Conservation (phyloP, 495 filamentous ascomycete species). For the Hypoxylon cercidicola region DNA sequence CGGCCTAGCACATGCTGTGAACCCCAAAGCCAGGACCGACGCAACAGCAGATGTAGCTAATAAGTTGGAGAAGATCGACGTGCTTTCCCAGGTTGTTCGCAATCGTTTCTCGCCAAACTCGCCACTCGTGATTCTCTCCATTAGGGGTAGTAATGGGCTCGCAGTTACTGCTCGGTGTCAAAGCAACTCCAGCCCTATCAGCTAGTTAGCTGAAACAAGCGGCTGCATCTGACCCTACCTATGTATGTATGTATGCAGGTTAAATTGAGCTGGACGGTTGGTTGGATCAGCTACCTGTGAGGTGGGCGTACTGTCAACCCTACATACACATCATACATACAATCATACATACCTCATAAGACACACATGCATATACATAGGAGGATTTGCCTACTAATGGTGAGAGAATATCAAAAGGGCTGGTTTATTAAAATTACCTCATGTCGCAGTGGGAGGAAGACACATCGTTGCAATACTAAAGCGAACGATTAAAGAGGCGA, state of each 20-base stretch:
- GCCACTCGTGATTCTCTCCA: constrained; percentile 31
- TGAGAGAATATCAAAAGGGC: constrained; percentile 18
- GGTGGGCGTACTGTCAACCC: constrained; percentile 5
- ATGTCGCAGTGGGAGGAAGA: constrained; percentile 25
- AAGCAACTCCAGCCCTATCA: constrained; percentile 39
- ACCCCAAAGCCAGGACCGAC: constrained; percentile 31
- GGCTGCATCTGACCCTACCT: constrained; percentile 29
- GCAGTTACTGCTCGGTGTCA: constrained; percentile 12
- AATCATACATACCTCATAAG: constrained; percentile 1
- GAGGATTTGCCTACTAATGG: constrained; percentile 26
- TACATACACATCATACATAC: constrained; percentile 4
- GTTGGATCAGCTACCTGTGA: constrained; percentile 10
- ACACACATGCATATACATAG: background rate
- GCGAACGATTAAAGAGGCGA: background rate
- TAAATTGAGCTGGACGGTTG: constrained; percentile 39
- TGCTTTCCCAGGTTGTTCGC: constrained; percentile 2
- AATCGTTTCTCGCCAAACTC: constrained; percentile 16
- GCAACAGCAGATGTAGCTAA: constrained; percentile 14
- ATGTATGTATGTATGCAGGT: constrained; percentile 42
- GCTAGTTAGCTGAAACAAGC: constrained; percentile 42
- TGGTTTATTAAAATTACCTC: constrained; percentile 22
- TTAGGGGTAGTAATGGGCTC: constrained; percentile 11
- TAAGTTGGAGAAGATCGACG: constrained; percentile 18
- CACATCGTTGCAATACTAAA: constrained; percentile 5
- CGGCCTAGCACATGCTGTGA: constrained; percentile 25